These are phyloP conservation scores for Oryza punctata DNA, from an alignment of 176 grass and related monocot species.

Conservation along the genomic window DNA sequence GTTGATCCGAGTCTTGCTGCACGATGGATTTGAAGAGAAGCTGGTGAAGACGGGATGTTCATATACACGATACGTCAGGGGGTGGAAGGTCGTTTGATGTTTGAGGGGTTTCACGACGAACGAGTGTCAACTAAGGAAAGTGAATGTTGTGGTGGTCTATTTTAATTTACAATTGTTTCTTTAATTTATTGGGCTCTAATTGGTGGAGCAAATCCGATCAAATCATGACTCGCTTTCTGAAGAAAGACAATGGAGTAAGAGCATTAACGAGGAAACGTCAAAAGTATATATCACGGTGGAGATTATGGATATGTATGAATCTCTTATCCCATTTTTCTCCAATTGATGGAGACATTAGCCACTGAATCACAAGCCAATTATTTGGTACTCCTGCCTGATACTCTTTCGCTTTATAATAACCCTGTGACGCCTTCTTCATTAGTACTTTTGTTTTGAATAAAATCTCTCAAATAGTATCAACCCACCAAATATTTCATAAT, in stretches of 20 bases:
- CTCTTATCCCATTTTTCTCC: not conserved
- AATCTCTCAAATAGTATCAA: not conserved
- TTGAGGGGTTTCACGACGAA: not conserved
- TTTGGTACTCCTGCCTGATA: conserved; percentile 5
- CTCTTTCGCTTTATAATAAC: not conserved
- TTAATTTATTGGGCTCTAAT: not conserved
- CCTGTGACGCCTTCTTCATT: not conserved
- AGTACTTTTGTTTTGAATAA: not conserved
- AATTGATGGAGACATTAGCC: conserved; percentile 1
- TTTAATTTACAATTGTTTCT: not conserved
- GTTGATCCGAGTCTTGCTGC: no score
- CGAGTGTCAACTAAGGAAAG: not conserved
- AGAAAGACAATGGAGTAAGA: not conserved
- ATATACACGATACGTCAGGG: no score
- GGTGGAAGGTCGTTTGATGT: not conserved
- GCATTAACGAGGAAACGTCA: not conserved
- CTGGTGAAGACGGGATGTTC: no score
- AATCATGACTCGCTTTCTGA: not conserved
- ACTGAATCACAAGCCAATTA: conserved; percentile 37
- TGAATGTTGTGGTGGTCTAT: not conserved
- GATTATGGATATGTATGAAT: conserved; percentile 15
- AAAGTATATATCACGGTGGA: not conserved
- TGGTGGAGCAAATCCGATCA: not conserved
- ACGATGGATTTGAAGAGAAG: no score
- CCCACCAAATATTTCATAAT: not conserved